These are phyloP conservation scores for Eutrema heterophyllum DNA, from an alignment of 345 rosid species.

Conservation along the genomic window DNA sequence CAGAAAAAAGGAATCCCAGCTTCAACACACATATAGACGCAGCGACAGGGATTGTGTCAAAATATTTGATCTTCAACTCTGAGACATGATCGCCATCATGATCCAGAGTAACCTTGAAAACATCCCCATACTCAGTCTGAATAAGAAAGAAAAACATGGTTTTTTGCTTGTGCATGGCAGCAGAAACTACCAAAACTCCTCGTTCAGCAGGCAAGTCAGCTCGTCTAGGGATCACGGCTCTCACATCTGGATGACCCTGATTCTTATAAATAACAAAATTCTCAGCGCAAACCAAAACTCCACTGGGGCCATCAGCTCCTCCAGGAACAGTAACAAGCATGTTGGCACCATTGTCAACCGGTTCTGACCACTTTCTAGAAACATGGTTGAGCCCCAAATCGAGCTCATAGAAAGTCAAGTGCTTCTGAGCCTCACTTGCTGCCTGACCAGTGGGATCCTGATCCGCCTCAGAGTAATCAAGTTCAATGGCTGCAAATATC, in stretches of 20 bases:
- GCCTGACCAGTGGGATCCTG: constrained; percentile 87
- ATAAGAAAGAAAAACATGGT: constrained; percentile 84
- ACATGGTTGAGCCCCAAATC: constrained; percentile 95
- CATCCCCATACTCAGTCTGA: constrained; percentile 95
- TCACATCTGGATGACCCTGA: constrained; percentile 84
- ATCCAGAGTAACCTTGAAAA: constrained; percentile 85
- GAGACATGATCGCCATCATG: constrained; percentile 64
- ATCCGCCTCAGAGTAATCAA: constrained; percentile 95
- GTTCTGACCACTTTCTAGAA: constrained; percentile 93
- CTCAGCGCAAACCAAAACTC: constrained; percentile 92
- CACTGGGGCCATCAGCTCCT: constrained; percentile 96
- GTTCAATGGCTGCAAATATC: constrained; percentile 83
- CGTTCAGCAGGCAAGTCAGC: constrained; percentile 87
- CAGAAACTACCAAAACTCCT: constrained; percentile 91
- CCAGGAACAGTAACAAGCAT: constrained; percentile 99
- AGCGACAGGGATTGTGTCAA: constrained; percentile 88
- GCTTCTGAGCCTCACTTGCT: constrained; percentile 92
- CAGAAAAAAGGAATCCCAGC: constrained; percentile 81
- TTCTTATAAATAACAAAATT: constrained; percentile 97
- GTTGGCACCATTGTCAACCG: constrained; percentile 95
- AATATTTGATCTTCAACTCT: constrained; percentile 90
- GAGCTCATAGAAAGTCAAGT: constrained; percentile 88
- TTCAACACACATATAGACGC: constrained; percentile 87
- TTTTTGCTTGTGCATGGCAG: constrained; percentile 86
- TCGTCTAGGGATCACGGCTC: constrained; percentile 94